A percentile compares a stretch with the other conserved stretches of the same genome.
Evolutionary conservation across 495 filamentous ascomycete genomes (phyloP).

Genomic region (Pseudotulostoma volvatum): DNA sequence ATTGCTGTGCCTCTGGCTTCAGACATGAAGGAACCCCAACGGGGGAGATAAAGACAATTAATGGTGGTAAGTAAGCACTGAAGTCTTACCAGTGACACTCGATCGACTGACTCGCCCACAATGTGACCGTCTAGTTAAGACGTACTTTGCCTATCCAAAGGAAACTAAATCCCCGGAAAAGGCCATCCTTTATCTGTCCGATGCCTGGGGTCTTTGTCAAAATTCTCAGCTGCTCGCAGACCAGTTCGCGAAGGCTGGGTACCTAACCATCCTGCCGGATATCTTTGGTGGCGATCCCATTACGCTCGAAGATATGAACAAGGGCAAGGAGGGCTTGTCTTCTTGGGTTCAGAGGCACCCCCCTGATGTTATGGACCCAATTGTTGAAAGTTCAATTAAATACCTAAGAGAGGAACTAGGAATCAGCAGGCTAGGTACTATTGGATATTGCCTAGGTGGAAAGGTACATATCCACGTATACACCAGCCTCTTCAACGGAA

Average conservation of each 20-base stretch:
- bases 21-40: conserved; percentile 29
- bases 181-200: conserved; percentile 36
- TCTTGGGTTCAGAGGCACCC: conserved; percentile 46
- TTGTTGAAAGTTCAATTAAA: conserved; percentile 42
- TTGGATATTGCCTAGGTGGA: conserved; percentile 33
- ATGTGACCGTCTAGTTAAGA: conserved; percentile 24
- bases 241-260: conserved; percentile 69
- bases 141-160: conserved; percentile 28
- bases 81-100: background rate
- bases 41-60: conserved; percentile 26
- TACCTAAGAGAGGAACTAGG: conserved; percentile 40
- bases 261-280: conserved; percentile 60
- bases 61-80: conserved; percentile 18
- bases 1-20: conserved; percentile 40
- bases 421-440: conserved; percentile 49
- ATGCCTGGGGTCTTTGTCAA: conserved; percentile 56
- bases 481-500: too few relatives aligned
- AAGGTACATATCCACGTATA: too few relatives aligned
- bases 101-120: background rate
- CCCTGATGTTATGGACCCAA: conserved; percentile 40
- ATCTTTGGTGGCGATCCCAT: conserved; percentile 59
- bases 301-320: conserved; percentile 33
- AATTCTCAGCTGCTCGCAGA: conserved; percentile 73
- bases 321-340: conserved; percentile 39
- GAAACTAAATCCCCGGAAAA: conserved; percentile 25